Evolutionary conservation across 306 rosid species (phyloP).

Genomic region (Rosa persica): DNA sequence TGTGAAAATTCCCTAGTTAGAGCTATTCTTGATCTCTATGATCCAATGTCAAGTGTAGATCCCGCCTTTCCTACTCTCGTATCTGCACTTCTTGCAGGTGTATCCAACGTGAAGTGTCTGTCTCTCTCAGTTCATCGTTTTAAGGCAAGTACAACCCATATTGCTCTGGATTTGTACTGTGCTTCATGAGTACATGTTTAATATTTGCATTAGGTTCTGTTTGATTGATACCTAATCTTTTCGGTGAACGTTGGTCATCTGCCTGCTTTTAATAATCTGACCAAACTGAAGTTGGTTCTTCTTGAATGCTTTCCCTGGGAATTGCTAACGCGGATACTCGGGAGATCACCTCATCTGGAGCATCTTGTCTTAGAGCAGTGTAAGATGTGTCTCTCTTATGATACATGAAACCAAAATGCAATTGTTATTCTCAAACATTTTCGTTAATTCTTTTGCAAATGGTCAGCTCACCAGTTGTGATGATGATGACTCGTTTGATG

Average conservation of each 20-base stretch:
- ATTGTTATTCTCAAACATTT: not conserved
- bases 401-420: not conserved
- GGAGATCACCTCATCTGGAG: too few species aligned
- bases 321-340: too few species aligned
- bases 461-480: not conserved
- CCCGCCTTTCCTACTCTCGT: not conserved
- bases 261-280: too few species aligned
- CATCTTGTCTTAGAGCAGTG: too few species aligned
- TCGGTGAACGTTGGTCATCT: too few species aligned
- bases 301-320: too few species aligned
- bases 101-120: not conserved
- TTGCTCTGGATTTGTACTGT: not conserved
- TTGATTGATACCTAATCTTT: too few species aligned
- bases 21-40: not conserved
- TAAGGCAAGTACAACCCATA: not conserved
- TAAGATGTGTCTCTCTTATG: too few species aligned
- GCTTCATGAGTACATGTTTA: not conserved
- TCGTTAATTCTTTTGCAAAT: too few species aligned
- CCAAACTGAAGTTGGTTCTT: too few species aligned
- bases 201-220: too few species aligned
- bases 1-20: not conserved
- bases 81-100: not conserved
- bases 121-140: not conserved
- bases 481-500: not conserved
- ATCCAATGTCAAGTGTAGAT: not conserved